A percentile compares a stretch with the other conserved stretches of the same genome.
These are phyloP conservation scores for Blastosporella zonata DNA, from an alignment of 1,284 basidiomycete genomes.

Conservation along the genomic window DNA sequence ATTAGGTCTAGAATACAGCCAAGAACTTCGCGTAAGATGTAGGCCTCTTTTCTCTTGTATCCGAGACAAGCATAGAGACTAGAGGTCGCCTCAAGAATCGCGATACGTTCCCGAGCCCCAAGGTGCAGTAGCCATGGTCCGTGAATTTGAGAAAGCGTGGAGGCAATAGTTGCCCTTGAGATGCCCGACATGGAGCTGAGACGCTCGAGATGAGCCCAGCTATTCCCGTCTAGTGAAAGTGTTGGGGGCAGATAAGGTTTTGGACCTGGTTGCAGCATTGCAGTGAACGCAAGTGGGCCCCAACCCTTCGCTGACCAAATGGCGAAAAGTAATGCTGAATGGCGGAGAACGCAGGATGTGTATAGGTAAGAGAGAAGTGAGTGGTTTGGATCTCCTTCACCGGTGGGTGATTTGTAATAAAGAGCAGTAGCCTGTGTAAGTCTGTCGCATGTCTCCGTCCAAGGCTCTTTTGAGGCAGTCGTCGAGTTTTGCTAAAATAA, in stretches of 20 bases:
- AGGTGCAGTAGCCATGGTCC: conserved; percentile 86
- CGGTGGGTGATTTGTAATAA: conserved; percentile 57
- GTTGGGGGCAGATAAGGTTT: conserved; percentile 56
- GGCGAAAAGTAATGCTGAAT: conserved; percentile 66
- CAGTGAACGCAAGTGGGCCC: conserved; percentile 76
- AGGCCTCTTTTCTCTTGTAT: conserved; percentile 82
- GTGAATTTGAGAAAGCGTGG: conserved; percentile 64
- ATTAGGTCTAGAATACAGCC: conserved; percentile 78
- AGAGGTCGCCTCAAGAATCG: conserved; percentile 66
- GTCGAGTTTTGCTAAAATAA: conserved; percentile 45
- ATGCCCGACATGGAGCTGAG: conserved; percentile 68
- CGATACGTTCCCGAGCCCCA: conserved; percentile 70
- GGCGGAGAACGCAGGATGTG: conserved; percentile 62
- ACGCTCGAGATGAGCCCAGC: conserved; percentile 52
- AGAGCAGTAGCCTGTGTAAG: conserved; percentile 60
- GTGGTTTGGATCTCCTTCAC: conserved; percentile 56
- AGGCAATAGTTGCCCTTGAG: conserved; percentile 63
- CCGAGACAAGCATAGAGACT: conserved; percentile 77
- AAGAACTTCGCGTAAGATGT: conserved; percentile 79
- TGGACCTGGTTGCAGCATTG: conserved; percentile 64
- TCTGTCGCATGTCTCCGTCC: conserved; percentile 68
- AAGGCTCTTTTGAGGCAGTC: conserved; percentile 53
- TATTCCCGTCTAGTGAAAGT: conserved; percentile 38
- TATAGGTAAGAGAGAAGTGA: conserved; percentile 67
- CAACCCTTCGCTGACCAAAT: conserved; percentile 87